Conservation (phyloP, 2,329 filamentous ascomycete genomes). For the Colletotrichum salicis region DNA sequence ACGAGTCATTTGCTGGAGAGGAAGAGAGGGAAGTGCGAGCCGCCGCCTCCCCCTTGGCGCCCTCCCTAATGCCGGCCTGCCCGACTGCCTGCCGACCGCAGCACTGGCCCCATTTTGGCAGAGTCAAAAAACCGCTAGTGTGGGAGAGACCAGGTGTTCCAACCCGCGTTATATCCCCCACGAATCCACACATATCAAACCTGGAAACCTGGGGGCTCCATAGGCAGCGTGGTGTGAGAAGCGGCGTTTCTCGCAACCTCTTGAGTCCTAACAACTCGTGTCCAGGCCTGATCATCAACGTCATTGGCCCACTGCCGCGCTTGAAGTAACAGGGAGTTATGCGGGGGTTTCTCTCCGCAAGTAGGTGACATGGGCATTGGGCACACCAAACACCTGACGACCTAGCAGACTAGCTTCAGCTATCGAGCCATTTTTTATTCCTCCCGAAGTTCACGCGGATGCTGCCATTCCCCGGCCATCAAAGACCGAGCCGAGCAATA, state of each 20-base stretch:
- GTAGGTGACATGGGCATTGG: too few species aligned
- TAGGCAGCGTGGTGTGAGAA: not conserved
- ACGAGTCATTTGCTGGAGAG: not conserved
- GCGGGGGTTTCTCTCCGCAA: not conserved
- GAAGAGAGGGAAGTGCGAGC: not conserved
- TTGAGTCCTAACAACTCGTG: not conserved
- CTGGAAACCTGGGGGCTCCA: not conserved
- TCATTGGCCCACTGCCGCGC: not conserved
- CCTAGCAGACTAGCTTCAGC: not conserved
- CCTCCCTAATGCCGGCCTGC: not conserved
- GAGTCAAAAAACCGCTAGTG: not conserved
- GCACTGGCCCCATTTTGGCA: not conserved
- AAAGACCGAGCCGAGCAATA: not conserved
- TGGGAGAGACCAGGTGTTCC: not conserved
- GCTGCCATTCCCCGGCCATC: not conserved
- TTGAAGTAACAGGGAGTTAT: not conserved
- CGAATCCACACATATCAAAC: not conserved
- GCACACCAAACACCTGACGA: not conserved
- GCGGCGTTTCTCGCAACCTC: not conserved
- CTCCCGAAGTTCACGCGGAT: constrained; percentile 2
- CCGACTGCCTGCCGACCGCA: too few species aligned
- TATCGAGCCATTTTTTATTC: not conserved
- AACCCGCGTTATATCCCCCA: not conserved
- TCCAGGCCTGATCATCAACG: not conserved
- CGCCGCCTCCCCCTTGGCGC: not conserved